Conservation (phyloP, 257 asterid species). For the Solanum appendiculatum region DNA sequence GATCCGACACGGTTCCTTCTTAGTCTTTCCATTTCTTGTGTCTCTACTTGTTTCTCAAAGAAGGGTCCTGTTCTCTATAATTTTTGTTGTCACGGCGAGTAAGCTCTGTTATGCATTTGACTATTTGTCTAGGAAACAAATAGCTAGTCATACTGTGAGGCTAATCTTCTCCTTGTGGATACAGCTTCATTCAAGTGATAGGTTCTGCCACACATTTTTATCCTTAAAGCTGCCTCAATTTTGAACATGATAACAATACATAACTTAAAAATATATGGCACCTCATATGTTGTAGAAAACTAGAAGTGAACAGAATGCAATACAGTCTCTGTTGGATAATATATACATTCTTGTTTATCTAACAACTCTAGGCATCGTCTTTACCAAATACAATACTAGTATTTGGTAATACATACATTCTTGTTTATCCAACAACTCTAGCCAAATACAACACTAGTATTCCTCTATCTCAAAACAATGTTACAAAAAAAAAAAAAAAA, state of each 20-base stretch:
- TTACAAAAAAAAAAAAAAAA: too few relatives aligned
- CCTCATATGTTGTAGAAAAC: too few relatives aligned
- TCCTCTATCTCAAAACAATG: background rate
- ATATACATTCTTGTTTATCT: background rate
- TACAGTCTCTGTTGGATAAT: background rate
- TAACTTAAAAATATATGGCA: too few relatives aligned
- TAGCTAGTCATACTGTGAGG: background rate
- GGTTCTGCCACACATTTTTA: background rate
- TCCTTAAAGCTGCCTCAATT: background rate
- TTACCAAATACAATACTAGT: background rate
- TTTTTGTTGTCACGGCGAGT: background rate
- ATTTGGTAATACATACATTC: background rate
- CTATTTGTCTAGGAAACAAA: background rate
- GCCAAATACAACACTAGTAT: background rate
- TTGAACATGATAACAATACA: too few relatives aligned
- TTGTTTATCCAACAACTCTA: background rate
- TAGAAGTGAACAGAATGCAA: background rate
- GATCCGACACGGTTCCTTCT: too few relatives aligned
- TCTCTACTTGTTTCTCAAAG: too few relatives aligned
- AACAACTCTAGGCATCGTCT: background rate
- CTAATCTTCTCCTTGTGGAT: background rate
- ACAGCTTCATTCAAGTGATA: background rate
- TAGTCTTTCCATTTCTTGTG: too few relatives aligned
- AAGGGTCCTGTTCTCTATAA: too few relatives aligned
- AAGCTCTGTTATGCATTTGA: background rate